Percentiles rank a stretch among this genome's conserved stretches.
These are phyloP conservation scores for Fusarium verrucosum DNA, from an alignment of 2,329 filamentous ascomycete genomes.

Conservation along the genomic window DNA sequence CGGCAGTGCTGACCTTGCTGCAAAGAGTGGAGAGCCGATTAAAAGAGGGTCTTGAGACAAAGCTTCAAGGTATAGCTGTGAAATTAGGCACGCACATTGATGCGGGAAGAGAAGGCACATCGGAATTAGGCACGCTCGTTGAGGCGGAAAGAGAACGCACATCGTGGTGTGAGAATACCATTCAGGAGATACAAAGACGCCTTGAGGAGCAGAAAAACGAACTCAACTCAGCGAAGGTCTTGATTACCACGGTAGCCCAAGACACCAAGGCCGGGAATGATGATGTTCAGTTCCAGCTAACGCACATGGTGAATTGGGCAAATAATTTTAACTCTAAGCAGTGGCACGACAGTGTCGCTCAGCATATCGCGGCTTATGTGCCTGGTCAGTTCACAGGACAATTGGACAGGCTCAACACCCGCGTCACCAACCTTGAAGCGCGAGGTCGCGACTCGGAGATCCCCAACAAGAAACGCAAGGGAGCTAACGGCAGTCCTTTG, in stretches of 20 bases:
- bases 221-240: constrained; percentile 1
- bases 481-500: constrained; percentile 29
- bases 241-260: background rate
- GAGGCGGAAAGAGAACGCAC: too few relatives aligned
- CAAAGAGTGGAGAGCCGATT: constrained; percentile 12
- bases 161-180: background rate
- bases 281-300: constrained; percentile 50
- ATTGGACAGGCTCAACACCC: constrained; percentile 28
- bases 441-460: constrained; percentile 11
- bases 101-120: constrained; percentile 24
- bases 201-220: constrained; percentile 9
- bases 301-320: constrained; percentile 57
- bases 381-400: constrained; percentile 34
- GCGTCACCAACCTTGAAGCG: constrained; percentile 38
- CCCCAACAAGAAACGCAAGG: constrained; percentile 39
- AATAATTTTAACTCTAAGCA: constrained; percentile 58
- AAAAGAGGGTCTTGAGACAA: background rate
- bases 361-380: constrained; percentile 47
- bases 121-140: too few relatives aligned
- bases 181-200: background rate
- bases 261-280: constrained; percentile 43
- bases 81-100: constrained; percentile 36
- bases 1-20: too few relatives aligned
- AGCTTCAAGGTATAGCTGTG: constrained; percentile 11
- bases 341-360: constrained; percentile 54